Base-by-base conservation (phyloP, 2,329 filamentous ascomycete genomes). In the Penicillium concentricum region DNA sequence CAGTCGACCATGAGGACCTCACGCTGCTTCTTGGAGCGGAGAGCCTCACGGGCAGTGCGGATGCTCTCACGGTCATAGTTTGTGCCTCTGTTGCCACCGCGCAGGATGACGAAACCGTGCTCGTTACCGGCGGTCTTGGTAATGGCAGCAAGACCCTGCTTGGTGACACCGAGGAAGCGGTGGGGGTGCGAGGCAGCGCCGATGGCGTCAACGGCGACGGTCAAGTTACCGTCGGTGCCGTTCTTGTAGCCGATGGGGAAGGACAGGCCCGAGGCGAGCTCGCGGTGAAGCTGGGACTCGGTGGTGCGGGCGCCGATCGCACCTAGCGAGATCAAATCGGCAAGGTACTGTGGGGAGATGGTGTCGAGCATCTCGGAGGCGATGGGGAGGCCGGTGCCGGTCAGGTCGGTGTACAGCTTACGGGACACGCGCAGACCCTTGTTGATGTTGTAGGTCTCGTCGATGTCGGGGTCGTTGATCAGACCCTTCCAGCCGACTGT, bases 191-290 rank as follows among this genome's bases (percentile, higher is more conserved):
- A 71, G 6, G 78, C 77, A 24, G 90, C 87, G 58, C 93, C 94
- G 73, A 97, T 97, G 34, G 94, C 94, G 73, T 99, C 94, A 68
- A 97, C 95, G 20, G 93, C 92, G 20, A 97, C 92, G 28, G 86
- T 87, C 55, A 99, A 81, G 67, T 89, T 91, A 41, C 94, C 94
- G 70, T 99, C 94, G 24, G 94, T 99, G 60, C 94, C 94, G 78
- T 99, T 99, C 86, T 99, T 99, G 88, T 97, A 99, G 58, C 94
- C 94, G 65, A 99, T 92, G 22, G 94, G 94, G 88, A 97, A 97
- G 56, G 91, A 96, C 52, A 97, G 84, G 67, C 94, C 94, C 28
- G 90, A 95, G 5, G 94, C 94, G 61, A 99, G 85, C 80, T 99
- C 94, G 62, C 94, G 89, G 79, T 99, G 94, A 64, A 97, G 82